Percentiles rank a stretch among this genome's conserved stretches.
Conservation (phyloP, 768 basidiomycete genomes). For the Pleurotus salmoneostramineus region DNA sequence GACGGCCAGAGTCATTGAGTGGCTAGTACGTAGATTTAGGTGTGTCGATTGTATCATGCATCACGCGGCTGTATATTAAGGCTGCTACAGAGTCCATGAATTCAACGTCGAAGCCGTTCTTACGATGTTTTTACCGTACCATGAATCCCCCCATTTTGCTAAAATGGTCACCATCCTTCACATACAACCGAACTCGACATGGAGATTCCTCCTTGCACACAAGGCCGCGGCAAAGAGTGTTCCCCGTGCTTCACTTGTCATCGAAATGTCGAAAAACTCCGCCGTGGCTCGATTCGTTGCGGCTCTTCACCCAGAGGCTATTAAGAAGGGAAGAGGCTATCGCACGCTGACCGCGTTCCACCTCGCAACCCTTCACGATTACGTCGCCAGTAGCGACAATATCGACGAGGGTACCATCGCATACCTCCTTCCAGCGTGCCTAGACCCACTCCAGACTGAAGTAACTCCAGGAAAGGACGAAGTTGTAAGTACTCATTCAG, state of each 20-base stretch:
- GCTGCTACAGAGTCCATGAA: conserved; percentile 71
- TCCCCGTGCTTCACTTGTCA: conserved; percentile 69
- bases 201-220: conserved; percentile 69
- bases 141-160: conserved; percentile 90
- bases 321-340: conserved; percentile 52
- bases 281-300: conserved; percentile 73
- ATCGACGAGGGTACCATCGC: conserved; percentile 67
- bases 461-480: conserved; percentile 41
- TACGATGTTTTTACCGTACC: conserved; percentile 87
- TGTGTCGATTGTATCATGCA: conserved; percentile 25
- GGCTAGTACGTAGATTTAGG: conserved; percentile 94
- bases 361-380: conserved; percentile 75
- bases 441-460: conserved; percentile 49
- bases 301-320: conserved; percentile 54
- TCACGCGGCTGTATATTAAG: neutral
- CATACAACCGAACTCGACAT: conserved; percentile 56
- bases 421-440: conserved; percentile 57
- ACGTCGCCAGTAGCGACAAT: conserved; percentile 53
- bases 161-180: conserved; percentile 89
- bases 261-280: conserved; percentile 67
- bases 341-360: conserved; percentile 81
- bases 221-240: conserved; percentile 75
- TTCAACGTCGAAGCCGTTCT: conserved; percentile 83
- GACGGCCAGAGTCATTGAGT: conserved; percentile 83
- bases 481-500: conserved; percentile 37